These are phyloP conservation scores for Sporothrix schenckii DNA, from an alignment of 2,329 filamentous ascomycete species.

Conservation along the genomic window DNA sequence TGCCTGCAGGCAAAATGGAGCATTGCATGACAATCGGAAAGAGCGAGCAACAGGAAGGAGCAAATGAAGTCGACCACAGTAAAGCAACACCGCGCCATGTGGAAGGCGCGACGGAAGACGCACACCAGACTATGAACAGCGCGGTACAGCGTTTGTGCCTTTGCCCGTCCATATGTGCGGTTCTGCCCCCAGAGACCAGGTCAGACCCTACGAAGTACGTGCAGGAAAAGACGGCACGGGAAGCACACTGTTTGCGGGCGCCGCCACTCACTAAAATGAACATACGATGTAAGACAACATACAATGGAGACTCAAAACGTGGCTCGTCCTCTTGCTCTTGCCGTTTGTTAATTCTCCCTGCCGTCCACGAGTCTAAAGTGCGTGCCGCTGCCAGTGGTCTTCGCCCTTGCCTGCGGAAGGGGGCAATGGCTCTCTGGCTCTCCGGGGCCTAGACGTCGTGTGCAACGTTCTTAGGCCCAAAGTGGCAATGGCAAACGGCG, in stretches of 20 bases:
- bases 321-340: neutral
- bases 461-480: constrained; percentile 15
- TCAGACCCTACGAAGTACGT: neutral
- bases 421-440: constrained; percentile 13
- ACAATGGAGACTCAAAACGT: neutral
- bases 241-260: neutral
- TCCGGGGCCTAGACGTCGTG: constrained; percentile 16
- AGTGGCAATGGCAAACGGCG: constrained; percentile 23
- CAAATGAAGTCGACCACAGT: neutral
- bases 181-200: constrained; percentile 12
- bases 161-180: neutral
- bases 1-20: constrained; percentile 13
- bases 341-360: neutral
- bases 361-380: neutral
- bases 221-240: constrained; percentile 6
- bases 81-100: neutral
- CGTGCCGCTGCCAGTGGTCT: neutral
- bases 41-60: constrained; percentile 10
- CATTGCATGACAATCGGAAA: constrained; percentile 13
- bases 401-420: constrained; percentile 9
- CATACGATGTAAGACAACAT: neutral
- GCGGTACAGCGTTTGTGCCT: neutral
- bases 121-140: neutral
- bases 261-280: constrained; percentile 4
- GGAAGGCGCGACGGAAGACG: neutral